A percentile compares a stretch with the other conserved stretches of the same genome.
These are phyloP conservation scores for Pythium chondricola DNA, from an alignment of 352 stramenopile genomes.

Conservation along the genomic window DNA sequence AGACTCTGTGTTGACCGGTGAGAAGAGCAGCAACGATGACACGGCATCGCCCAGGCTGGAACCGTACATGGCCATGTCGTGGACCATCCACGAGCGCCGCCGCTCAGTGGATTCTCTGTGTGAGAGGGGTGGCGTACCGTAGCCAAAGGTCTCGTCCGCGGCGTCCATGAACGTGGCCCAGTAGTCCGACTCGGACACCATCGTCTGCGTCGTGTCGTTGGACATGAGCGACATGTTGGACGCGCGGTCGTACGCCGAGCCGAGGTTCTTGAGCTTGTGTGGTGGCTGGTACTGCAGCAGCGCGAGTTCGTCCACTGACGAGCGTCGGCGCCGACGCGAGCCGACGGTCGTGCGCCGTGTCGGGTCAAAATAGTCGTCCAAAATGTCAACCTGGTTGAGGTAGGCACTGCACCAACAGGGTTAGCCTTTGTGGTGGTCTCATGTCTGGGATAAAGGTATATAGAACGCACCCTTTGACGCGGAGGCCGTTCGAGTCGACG, in stretches of 20 bases:
- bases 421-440: background rate
- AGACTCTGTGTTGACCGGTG: constrained; percentile 10
- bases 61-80: constrained; percentile 5
- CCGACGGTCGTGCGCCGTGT: constrained; percentile 9
- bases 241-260: constrained; percentile 13
- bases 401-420: constrained; percentile 20
- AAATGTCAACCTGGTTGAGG: constrained; percentile 37
- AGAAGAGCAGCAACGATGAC: constrained; percentile 17
- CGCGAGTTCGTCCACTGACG: constrained; percentile 7
- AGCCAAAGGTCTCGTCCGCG: constrained; percentile 1
- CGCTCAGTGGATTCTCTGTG: constrained; percentile 10
- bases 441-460: background rate
- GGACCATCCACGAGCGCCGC: constrained; percentile 6
- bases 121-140: background rate
- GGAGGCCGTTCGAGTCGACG: constrained; percentile 44
- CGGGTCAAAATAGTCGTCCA: constrained; percentile 55
- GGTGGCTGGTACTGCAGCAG: constrained; percentile 13
- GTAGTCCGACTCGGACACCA: constrained; percentile 14
- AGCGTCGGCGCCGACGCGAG: constrained; percentile 13
- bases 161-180: constrained; percentile 13
- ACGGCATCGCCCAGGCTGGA: background rate
- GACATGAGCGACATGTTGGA: constrained; percentile 24
- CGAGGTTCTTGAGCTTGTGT: constrained; percentile 13
- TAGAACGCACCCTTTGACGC: constrained; percentile 31
- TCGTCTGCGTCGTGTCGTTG: constrained; percentile 14